Evolutionary conservation across 805 yeast genomes (phyloP), one percentile per base, ranked within the genome.

Genomic region (Blastobotrys peoriensis): DNA sequence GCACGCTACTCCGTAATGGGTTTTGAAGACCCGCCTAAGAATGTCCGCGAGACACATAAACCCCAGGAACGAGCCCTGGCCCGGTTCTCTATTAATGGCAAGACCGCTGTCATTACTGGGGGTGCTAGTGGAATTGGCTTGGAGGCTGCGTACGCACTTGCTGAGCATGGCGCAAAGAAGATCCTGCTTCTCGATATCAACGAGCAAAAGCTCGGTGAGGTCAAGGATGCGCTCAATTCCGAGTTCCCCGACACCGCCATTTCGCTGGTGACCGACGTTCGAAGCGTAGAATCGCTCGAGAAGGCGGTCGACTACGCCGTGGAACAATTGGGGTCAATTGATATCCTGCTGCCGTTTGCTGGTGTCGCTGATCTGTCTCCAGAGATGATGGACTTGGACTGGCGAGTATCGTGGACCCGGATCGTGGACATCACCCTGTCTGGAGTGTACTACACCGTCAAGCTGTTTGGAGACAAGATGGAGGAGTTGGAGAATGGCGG

Each of bases 61-160:
- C 30, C 30, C 30, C 10, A 43, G 9, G 21, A 30, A 8, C 36
- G 38, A 33, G 46, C 46, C 3, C 35, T 43, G 20, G 21, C 20
- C 15, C 6, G 46, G 17, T 43, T 43, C 27, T 23, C 38, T 5
- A 19, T 43, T 5, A 18, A 18, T 10, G 46, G 40, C 17, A 43
- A 43, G 38, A 21, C 15, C 10, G 46, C 40, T 13, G 37, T 43
- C 18, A 33, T 44, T 18, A 44, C 47, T 3, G 47, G 47, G 5
- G 47, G 41, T 3, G 47, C 33, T 20, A 30, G 44, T 5, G 47
- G 47, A 18, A n/a, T 44, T 8, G 43, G 40, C 3, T 40, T 44
- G 16, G 47, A 39, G 18, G 47, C 47, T 17, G 44, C 44, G n/a
- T 40, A 21, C 36, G 44, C 41, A 3, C 33, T 43, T 4, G 25